Base-by-base conservation (phyloP, 2,329 filamentous ascomycete species). In the Cryphonectria carpinicola region DNA sequence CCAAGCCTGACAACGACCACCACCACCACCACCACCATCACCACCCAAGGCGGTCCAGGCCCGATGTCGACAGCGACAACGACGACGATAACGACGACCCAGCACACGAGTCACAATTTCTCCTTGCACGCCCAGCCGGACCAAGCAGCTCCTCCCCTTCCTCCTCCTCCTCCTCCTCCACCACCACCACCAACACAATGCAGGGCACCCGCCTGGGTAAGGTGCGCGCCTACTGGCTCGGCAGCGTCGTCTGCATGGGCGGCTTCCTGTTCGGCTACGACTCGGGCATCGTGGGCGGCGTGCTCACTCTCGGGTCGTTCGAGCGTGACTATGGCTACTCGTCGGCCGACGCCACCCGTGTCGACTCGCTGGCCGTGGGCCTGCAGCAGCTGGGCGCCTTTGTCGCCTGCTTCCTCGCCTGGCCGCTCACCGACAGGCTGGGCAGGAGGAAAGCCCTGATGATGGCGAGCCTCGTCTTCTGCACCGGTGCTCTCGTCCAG, bases 191-290 rank as follows among this genome's bases (percentile, higher is more conserved):
- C 22, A 37, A n/a, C 60, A 63, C n/a, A 43, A 70, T 79, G 77
- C 77, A 76, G 52, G 71, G 73, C 39, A 76, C 76, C 11, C 73
- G 71, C 4, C 72, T 77, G 32, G 84, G 83, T 35, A 81, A 78
- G 67, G 73, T 84, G 46, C 79, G 85, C 69, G 84, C 84, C 41
- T 88, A 86, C 75, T 87, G 82, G 81, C 80, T 88, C 13, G 84
- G 84, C 3, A 79, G 79, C 1, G 82, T 87, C 4, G 82, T 86
- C 17, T 88, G 84, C 73, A 83, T 85, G 73, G 85, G 84, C 8
- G 85, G 85, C 0, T 84, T 85, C 72, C 75, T 84, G 0, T 82
- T 84, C 67, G 82, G 82, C 52, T 84, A 84, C 73, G 82, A 84
- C 72, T 79, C 77, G 67, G 82, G 82, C 70, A 83, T 83, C 72